Conservation (phyloP, 2,329 filamentous ascomycete genomes). For the Pseudopyricularia cyperi region DNA sequence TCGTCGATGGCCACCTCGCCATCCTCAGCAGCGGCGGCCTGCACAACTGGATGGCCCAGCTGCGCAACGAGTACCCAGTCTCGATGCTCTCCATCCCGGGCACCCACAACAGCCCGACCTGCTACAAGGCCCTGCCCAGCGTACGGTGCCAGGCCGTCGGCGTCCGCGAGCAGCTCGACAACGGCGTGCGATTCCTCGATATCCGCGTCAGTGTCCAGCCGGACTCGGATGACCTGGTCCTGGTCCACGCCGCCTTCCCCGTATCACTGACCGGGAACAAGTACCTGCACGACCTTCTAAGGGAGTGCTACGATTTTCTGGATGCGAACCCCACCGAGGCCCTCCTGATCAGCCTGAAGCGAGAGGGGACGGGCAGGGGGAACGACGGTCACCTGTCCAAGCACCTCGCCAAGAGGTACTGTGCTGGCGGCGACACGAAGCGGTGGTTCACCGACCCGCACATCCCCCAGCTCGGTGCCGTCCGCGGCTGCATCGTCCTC, state of each 20-base stretch:
- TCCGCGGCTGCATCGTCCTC: constrained; percentile 70
- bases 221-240: constrained; percentile 38
- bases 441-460: constrained; percentile 68
- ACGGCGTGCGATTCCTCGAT: constrained; percentile 91
- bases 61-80: constrained; percentile 60
- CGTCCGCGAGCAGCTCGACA: constrained; percentile 65
- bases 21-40: constrained; percentile 62
- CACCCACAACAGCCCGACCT: constrained; percentile 88
- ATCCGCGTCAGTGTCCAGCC: constrained; percentile 53
- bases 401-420: constrained; percentile 63
- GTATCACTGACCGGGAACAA: constrained; percentile 72
- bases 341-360: constrained; percentile 77
- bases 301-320: constrained; percentile 62
- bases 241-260: constrained; percentile 86
- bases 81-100: constrained; percentile 81
- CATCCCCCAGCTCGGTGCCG: constrained; percentile 67
- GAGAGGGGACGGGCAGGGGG: constrained; percentile 71
- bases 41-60: constrained; percentile 66
- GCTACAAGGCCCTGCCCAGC: constrained; percentile 72
- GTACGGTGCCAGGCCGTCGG: constrained; percentile 84
- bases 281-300: constrained; percentile 63
- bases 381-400: constrained; percentile 68
- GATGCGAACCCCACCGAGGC: constrained; percentile 67
- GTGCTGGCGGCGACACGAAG: constrained; percentile 29
- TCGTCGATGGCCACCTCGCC: constrained; percentile 38